Base-by-base conservation (phyloP, 257 asterid genomes). In the Scutellaria minor region DNA sequence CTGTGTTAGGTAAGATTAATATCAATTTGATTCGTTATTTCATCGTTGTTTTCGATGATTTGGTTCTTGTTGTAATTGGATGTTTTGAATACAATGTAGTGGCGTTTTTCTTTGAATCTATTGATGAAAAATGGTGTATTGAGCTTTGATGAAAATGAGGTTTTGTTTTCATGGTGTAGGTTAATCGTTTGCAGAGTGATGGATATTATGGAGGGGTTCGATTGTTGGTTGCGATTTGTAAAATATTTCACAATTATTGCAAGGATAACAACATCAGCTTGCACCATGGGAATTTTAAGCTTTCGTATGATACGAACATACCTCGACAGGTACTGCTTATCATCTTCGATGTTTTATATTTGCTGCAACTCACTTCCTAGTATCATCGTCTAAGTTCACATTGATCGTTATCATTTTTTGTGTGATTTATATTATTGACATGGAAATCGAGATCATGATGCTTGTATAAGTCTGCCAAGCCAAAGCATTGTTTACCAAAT, bases 201-300 rank as follows among this genome's bases (percentile, higher is more conserved):
- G 99, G 99, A 11, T 95, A 95, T 54, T 95, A 95, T 56, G 99
- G 99, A 72, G 98, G 99, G 13, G 95, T 95, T 14, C 93, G 99
- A 41, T 78, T 95, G 76, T 90, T 92, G 35, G 86, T 90, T 95
- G 98, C 98, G 1, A 82, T 93, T 9, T 84, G 95, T 64, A 90
- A 87, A 81, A 83, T 86, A 41, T 89, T 93, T 65, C 68, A 85
- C 72, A 76, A 68, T 13, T 75, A 86, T 73, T 93, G 97, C 89
- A 85, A 83, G 77, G 92, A 89, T 7, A 84, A 79, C 55, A 71
- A 61, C 70, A 86, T 93, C 67, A 63, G 46, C 64, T 84, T 93
- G 51, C 89, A 79, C 22, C 77, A 86, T 12, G 66, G 82, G 70
- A 90, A 87, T 58, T 90, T 90, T 64, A 90, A 79, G 11, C 76